phyloP scores from a whole-genome alignment of 129 eudicot species.

The Lonicera japonica region DNA sequence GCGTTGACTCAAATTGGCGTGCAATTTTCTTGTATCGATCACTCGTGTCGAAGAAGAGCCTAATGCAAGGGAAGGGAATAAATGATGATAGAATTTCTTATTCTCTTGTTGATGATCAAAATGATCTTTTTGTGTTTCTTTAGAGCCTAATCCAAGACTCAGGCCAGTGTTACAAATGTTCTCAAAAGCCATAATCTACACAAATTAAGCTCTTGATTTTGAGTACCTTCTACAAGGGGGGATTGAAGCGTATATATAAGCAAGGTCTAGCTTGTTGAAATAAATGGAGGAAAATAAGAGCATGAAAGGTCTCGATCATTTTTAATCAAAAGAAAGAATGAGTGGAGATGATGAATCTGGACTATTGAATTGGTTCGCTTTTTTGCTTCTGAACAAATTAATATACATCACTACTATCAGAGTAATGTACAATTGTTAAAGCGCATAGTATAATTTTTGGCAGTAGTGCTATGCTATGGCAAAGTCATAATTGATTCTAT shows the following conservation, averaged over 20 bases:
- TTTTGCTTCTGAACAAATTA: no score
- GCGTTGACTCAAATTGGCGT: conserved; percentile 4
- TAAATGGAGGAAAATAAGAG: neutral
- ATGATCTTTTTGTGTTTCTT: neutral
- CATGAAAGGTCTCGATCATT: neutral
- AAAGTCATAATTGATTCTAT: no score
- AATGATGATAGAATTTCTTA: neutral
- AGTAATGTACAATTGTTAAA: no score
- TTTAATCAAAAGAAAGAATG: conserved; percentile 9
- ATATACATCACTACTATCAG: no score
- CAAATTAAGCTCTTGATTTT: neutral
- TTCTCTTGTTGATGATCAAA: no score
- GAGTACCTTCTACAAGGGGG: no score
- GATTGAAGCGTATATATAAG: no score
- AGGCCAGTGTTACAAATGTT: conserved; percentile 26
- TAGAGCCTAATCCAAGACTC: conserved; percentile 27
- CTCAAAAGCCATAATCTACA: conserved; percentile 28
- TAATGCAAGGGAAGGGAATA: conserved; percentile 28
- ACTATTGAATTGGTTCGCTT: neutral
- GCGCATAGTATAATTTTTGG: no score
- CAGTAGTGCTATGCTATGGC: no score
- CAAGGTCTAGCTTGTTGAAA: neutral
- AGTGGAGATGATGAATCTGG: conserved; percentile 18
- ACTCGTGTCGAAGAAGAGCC: conserved; percentile 14
- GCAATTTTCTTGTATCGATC: neutral